Percentiles rank a stretch among this genome's conserved stretches.
These are phyloP conservation scores for Phtheirospermum japonicum DNA, from an alignment of 257 asterid species.

Conservation along the genomic window DNA sequence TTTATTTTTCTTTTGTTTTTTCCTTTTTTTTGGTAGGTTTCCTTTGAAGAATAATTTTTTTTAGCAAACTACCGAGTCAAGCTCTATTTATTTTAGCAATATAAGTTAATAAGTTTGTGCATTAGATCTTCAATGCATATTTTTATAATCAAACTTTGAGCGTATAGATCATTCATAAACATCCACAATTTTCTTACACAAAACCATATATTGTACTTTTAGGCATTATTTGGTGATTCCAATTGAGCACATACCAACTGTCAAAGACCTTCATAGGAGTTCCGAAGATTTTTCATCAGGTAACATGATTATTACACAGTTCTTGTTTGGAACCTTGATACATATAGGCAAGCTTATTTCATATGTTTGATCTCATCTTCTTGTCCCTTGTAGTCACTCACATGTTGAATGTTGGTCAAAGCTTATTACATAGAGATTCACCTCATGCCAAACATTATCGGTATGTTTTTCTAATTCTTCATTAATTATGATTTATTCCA, in stretches of 20 bases:
- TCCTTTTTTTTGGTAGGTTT: no score
- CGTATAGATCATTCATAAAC: not conserved
- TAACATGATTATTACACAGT: constrained; percentile 19
- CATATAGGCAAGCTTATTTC: constrained; percentile 7
- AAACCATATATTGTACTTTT: constrained; percentile 13
- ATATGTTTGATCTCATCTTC: constrained; percentile 22
- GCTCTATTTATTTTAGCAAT: not conserved
- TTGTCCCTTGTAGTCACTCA: constrained; percentile 52
- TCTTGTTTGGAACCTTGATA: constrained; percentile 15
- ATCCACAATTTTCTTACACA: constrained; percentile 4
- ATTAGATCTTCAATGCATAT: not conserved
- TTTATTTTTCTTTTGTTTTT: no score
- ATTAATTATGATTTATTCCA: not conserved
- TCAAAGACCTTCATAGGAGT: constrained; percentile 52
- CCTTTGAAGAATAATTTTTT: no score
- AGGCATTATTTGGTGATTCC: constrained; percentile 97
- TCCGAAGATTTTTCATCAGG: constrained; percentile 63
- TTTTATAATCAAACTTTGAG: not conserved
- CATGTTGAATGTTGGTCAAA: constrained; percentile 78
- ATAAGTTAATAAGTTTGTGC: not conserved
- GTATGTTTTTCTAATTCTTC: no score
- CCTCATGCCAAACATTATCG: constrained; percentile 60
- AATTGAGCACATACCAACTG: constrained; percentile 76
- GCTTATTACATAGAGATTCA: constrained; percentile 62
- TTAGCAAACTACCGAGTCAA: not conserved